Evolutionary conservation across 768 basidiomycete species (phyloP).

Genomic region (Suillus occidentalis): DNA sequence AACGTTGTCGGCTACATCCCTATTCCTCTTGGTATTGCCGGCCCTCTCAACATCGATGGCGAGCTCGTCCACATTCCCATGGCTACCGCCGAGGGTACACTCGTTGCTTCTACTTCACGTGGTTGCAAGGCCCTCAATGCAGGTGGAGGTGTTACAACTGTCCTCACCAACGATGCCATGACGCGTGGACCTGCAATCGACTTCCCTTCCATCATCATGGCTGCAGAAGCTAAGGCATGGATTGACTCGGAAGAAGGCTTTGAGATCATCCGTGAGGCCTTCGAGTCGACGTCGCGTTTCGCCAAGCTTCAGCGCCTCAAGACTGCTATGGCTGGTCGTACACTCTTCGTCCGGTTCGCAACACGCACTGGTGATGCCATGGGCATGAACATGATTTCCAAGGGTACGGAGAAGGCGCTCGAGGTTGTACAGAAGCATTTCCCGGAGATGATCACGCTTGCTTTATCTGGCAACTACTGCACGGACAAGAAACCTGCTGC

Average conservation of each 20-base stretch:
- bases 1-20: slow-evolving; percentile 98
- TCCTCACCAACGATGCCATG: slow-evolving; percentile 91
- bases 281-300: slow-evolving; percentile 94
- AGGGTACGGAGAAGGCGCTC: slow-evolving; percentile 94
- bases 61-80: slow-evolving; percentile 87
- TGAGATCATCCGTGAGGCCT: slow-evolving; percentile 72
- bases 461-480: slow-evolving; percentile 96
- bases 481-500: slow-evolving; percentile 99
- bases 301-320: slow-evolving; percentile 84
- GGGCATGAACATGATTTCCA: slow-evolving; percentile 99
- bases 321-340: slow-evolving; percentile 89
- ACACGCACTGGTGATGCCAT: slow-evolving; percentile 97
- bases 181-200: slow-evolving; percentile 98
- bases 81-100: slow-evolving; percentile 99
- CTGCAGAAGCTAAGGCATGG: slow-evolving; percentile 87
- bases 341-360: slow-evolving; percentile 89
- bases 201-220: slow-evolving; percentile 79
- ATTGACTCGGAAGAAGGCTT: slow-evolving; percentile 83
- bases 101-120: slow-evolving; percentile 95
- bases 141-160: slow-evolving; percentile 93
- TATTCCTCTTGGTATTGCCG: slow-evolving; percentile 93
- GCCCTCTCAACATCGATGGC: slow-evolving; percentile 91
- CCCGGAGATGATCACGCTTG: slow-evolving; percentile 89
- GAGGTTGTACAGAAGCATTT: slow-evolving; percentile 75
- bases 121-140: slow-evolving; percentile 98